phyloP scores from a whole-genome alignment of 495 filamentous ascomycete species.

The Penicillium robsamsonii region DNA sequence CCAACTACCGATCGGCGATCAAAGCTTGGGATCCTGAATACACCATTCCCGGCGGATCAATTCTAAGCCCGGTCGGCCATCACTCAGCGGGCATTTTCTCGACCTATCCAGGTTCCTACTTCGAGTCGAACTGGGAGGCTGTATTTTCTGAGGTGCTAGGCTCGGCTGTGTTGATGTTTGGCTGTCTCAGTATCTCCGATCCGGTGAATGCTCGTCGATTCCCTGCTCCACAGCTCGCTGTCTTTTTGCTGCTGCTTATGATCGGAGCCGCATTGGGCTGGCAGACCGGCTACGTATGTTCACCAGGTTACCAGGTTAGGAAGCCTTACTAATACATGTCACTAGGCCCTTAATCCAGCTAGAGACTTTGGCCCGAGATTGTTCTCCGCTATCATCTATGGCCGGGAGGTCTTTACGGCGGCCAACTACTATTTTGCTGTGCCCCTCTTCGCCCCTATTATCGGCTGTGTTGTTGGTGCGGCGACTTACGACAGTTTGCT shows the following conservation, averaged over 20 bases:
- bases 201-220: conserved; percentile 29
- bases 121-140: conserved; percentile 36
- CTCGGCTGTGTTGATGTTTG: conserved; percentile 37
- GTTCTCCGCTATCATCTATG: conserved; percentile 38
- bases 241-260: conserved; percentile 32
- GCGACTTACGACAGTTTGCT: conserved; percentile 30
- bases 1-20: conserved; percentile 39
- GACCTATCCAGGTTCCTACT: conserved; percentile 30
- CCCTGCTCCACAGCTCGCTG: conserved; percentile 30
- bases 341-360: conserved; percentile 36
- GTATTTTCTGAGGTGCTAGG: conserved; percentile 34
- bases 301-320: neutral
- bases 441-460: conserved; percentile 32
- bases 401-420: conserved; percentile 32
- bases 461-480: conserved; percentile 34
- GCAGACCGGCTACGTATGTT: conserved; percentile 40
- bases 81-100: conserved; percentile 39
- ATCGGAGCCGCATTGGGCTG: conserved; percentile 37
- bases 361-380: conserved; percentile 36
- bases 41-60: conserved; percentile 38
- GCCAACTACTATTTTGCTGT: conserved; percentile 37
- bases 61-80: conserved; percentile 34
- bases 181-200: conserved; percentile 28
- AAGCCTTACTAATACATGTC: conserved; percentile 12
- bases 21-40: conserved; percentile 38